Evolutionary conservation across 495 filamentous ascomycete genomes (phyloP).

Genomic region (Sporormia fimetaria): DNA sequence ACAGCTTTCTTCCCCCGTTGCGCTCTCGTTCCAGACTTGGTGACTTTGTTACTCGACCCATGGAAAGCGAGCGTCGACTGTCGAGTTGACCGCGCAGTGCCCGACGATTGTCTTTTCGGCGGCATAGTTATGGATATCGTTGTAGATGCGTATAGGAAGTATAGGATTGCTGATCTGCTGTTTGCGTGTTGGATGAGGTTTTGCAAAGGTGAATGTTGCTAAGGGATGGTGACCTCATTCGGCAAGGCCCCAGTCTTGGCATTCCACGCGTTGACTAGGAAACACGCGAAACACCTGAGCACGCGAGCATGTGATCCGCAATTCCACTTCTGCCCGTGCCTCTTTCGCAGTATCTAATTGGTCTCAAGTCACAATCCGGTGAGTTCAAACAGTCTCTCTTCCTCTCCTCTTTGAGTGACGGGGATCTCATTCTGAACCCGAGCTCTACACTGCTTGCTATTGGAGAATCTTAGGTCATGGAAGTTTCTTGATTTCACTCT

Average conservation of each 20-base stretch:
- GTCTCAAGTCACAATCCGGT: no score
- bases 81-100: slow-evolving; percentile 33
- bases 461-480: no score
- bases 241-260: slow-evolving; percentile 1
- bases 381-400: no score
- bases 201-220: background rate
- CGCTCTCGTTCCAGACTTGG: slow-evolving; percentile 49
- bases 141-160: background rate
- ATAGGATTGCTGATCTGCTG: no score
- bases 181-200: background rate
- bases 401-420: no score
- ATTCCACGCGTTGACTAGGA: slow-evolving; percentile 2
- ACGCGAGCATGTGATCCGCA: slow-evolving; percentile 11
- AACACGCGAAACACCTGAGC: slow-evolving; percentile 10
- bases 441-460: no score
- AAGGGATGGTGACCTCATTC: slow-evolving; percentile 12
- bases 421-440: no score
- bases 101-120: slow-evolving; percentile 49
- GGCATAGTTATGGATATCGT: slow-evolving; percentile 45
- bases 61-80: slow-evolving; percentile 72
- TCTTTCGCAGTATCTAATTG: no score
- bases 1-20: slow-evolving; percentile 25
- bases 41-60: slow-evolving; percentile 53
- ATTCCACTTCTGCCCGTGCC: no score
- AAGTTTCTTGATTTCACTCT: no score